Evolutionary conservation across 78 protist species (phyloP), one percentile per base, ranked within the genome.

Genomic region (Dictyostelium purpureum): DNA sequence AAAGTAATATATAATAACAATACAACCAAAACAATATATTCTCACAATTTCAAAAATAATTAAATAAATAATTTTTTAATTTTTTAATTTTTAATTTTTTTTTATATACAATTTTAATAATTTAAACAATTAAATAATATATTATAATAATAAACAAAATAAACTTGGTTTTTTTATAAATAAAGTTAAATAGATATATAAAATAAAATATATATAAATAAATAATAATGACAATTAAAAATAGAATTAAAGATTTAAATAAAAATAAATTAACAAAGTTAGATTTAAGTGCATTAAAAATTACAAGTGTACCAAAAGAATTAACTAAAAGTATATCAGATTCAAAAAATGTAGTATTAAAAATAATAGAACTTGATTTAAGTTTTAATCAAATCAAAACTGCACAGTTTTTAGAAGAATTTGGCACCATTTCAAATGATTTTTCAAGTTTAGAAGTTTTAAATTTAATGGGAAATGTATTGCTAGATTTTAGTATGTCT

Each of bases 381-480:
- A 59, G 77, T 59, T 37, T 35, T 45, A 85, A 85, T 73, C 59
- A 43, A 59, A n/a, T 85, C 19, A 85, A 70, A 35, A 31, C 56
- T 4, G 18, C 10, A 1, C 81, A 73, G 12, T 61, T 85, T 24
- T 43, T 38, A 35, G 92, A 73, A 21, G 31, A 69, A 42, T 42
- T 19, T 42, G 52, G 52, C 6, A 35, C 3, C 11, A 69, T 85
- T 49, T 85, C 82, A 19, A 43, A 12, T 57, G 82, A 73, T n/a
- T 85, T 85, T 47, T 19, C 43, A 11, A 0, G 14, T 42, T 61
- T 85, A 24, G 70, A 56, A 28, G 26, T 14, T 21, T 42, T 85
- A 21, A 59, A 70, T 61, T 31, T 85, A 16, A 19, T 51, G 0
- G 82, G 77, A 2, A 19, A 19, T 65, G 47, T 2, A 49, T 38